Evolutionary conservation across 2,329 filamentous ascomycete species (phyloP), one percentile per base, ranked within the genome.

Genomic region (Aspergillus novofumigatus): DNA sequence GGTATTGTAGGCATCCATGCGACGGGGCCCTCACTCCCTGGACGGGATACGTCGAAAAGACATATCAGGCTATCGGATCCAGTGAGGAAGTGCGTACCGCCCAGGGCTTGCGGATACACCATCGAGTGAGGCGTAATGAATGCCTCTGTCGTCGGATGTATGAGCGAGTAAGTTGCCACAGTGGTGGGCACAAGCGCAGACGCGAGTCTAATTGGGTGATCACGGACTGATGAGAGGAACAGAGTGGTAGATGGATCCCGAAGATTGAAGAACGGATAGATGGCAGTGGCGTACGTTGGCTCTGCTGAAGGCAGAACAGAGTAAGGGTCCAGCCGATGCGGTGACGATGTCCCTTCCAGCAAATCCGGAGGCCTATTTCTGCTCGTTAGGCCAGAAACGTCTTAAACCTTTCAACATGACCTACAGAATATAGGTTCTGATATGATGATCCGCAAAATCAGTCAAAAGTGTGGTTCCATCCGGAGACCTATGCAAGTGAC

Each of bases 401-500:
- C 4, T 51, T 28, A 35, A 28, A 25, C 10, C 4, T 23, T 47
- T 47, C 8, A 49, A 14, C 14, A 48, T 9, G 4, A 32, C 67
- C 74, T 67, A 84, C 72, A 86, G 65, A 6, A 85, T 75, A 65
- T 81, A 84, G 0, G 79, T 80, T 62, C 80, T 76, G n/a, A 83
- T 74, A 56, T 73, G 68, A 52, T 82, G 74, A 60, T 82, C 78
- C 21, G 76, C 78, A 56, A 77, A 81, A 44, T 79, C 78, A 2
- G 83, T 82, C 57, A 87, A 67, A 25, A 87, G 66, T 23, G 78
- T 80, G 1, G 81, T 85, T 6, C 84, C 84, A 67, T 87, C 84
- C 17, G 81, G 73, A 7, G 79, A 75, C 78, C 79, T 78, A 54
- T 49, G 54, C 50, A 42, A 17, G 20, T 5, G 26, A 25, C 14